These are phyloP conservation scores for Boehmeria nivea DNA, from an alignment of 306 rosid genomes.

Conservation along the genomic window DNA sequence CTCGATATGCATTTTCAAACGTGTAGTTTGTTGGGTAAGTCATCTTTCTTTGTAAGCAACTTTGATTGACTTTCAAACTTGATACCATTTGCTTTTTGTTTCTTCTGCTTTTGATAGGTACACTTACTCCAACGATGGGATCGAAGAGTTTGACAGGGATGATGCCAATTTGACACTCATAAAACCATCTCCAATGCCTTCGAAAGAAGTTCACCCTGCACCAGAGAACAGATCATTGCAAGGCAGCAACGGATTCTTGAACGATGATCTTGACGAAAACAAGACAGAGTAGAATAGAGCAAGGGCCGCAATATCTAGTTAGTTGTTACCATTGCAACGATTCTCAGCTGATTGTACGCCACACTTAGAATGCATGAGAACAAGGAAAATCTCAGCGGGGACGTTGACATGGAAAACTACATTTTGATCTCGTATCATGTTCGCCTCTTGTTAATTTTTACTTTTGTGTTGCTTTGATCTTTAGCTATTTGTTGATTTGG, in stretches of 20 bases:
- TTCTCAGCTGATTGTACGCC: constrained; percentile 13
- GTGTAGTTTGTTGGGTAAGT: too few relatives aligned
- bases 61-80: constrained; percentile 7
- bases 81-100: not conserved
- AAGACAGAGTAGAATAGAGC: constrained; percentile 56
- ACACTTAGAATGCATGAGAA: not conserved
- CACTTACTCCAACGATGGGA: constrained; percentile 61
- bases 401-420: constrained; percentile 9
- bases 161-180: constrained; percentile 71
- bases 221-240: constrained; percentile 43
- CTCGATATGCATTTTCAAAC: too few relatives aligned
- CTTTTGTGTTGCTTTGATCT: not conserved
- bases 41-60: too few relatives aligned
- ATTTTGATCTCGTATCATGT: not conserved
- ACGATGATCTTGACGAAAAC: constrained; percentile 77
- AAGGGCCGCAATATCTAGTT: constrained; percentile 14
- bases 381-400: constrained; percentile 7
- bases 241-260: constrained; percentile 36
- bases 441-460: constrained; percentile 4
- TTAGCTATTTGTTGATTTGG: constrained; percentile 19
- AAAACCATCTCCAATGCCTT: constrained; percentile 62
- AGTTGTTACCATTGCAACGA: too few relatives aligned
- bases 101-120: constrained; percentile 42
- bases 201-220: constrained; percentile 50
- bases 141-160: constrained; percentile 79